Conservation (phyloP, 2,329 filamentous ascomycete species). For the Sphaerulina musiva region DNA sequence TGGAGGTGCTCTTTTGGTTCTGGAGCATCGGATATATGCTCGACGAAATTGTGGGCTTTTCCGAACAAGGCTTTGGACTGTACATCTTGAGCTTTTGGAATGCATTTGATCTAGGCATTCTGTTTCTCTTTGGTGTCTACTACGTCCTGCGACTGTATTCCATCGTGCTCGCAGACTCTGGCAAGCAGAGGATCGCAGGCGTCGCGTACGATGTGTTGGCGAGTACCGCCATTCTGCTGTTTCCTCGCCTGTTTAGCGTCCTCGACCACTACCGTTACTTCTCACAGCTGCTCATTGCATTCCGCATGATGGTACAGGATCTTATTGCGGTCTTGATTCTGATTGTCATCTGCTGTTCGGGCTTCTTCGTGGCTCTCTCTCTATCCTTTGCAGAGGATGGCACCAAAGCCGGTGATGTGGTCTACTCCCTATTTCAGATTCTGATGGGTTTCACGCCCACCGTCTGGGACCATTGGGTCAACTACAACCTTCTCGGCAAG, state of each 20-base stretch:
- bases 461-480: conserved; percentile 83
- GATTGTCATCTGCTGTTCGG: conserved; percentile 81
- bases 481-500: conserved; percentile 72
- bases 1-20: conserved; percentile 92
- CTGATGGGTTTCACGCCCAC: conserved; percentile 94
- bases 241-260: conserved; percentile 86
- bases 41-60: conserved; percentile 91
- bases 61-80: conserved; percentile 89
- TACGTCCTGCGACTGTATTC: conserved; percentile 86
- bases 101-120: conserved; percentile 83
- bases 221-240: conserved; percentile 79
- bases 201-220: conserved; percentile 93
- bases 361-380: conserved; percentile 92
- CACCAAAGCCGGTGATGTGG: conserved; percentile 65
- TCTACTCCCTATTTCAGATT: conserved; percentile 87
- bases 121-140: conserved; percentile 78
- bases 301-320: conserved; percentile 88
- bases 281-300: conserved; percentile 87
- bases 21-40: conserved; percentile 98
- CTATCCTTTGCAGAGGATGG: conserved; percentile 62
- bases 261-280: conserved; percentile 95
- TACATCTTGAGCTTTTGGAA: conserved; percentile 99
- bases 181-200: conserved; percentile 63
- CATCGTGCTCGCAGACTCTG: conserved; percentile 69
- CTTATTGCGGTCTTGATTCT: conserved; percentile 76